Evolutionary conservation across 352 stramenopile species (phyloP).

Genomic region (Globisporangium spinosum): DNA sequence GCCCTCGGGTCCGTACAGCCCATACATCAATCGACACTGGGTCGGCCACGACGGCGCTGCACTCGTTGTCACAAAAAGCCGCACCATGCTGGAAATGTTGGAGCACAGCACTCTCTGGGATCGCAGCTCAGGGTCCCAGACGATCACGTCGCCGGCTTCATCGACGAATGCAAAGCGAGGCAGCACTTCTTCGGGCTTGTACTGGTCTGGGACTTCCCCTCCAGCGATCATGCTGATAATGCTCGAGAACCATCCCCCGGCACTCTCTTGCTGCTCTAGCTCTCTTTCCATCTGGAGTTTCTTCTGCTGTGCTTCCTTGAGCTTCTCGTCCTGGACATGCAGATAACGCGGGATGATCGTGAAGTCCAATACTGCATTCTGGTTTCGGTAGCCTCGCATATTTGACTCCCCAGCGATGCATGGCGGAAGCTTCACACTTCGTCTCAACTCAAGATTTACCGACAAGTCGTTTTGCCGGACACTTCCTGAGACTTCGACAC

Average conservation of each 20-base stretch:
- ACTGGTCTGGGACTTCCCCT: constrained; percentile 68
- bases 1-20: constrained; percentile 67
- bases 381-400: constrained; percentile 1
- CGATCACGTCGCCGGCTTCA: constrained; percentile 49
- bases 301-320: constrained; percentile 29
- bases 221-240: constrained; percentile 59
- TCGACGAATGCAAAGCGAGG: constrained; percentile 64
- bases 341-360: constrained; percentile 53
- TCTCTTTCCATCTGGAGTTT: constrained; percentile 35
- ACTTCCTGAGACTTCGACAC: constrained; percentile 34
- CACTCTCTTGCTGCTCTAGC: constrained; percentile 39
- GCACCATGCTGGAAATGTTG: constrained; percentile 62
- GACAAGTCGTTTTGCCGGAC: constrained; percentile 41
- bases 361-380: constrained; percentile 36
- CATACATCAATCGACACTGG: constrained; percentile 59
- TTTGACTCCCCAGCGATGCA: constrained; percentile 20
- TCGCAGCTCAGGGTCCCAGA: constrained; percentile 76
- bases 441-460: constrained; percentile 37
- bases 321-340: constrained; percentile 44
- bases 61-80: constrained; percentile 39
- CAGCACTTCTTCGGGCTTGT: constrained; percentile 61
- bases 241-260: constrained; percentile 52
- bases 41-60: constrained; percentile 52
- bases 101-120: constrained; percentile 60
- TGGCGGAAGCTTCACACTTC: constrained; percentile 45